Evolutionary conservation across 2,329 filamentous ascomycete genomes (phyloP).

Genomic region (Alternaria panax): DNA sequence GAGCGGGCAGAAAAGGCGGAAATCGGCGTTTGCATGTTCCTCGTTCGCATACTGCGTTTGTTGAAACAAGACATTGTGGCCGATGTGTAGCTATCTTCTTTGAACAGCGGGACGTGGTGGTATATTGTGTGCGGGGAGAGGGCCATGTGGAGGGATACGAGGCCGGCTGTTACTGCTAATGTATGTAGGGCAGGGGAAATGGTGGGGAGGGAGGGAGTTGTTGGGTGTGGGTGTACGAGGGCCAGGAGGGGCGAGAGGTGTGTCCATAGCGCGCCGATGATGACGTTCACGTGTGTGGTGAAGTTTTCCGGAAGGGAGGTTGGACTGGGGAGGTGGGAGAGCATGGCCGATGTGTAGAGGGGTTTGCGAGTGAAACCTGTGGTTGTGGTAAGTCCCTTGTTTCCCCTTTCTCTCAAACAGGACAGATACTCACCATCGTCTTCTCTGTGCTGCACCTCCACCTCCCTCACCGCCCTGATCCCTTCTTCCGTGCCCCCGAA

Average conservation of each 20-base stretch:
- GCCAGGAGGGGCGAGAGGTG: slow-evolving; percentile 33
- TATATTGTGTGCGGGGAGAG: slow-evolving; percentile 38
- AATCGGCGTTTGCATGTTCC: slow-evolving; percentile 4
- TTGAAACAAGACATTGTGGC: slow-evolving; percentile 36
- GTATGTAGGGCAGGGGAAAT: slow-evolving; percentile 13
- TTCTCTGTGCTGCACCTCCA: slow-evolving; percentile 19
- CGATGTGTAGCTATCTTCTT: slow-evolving; percentile 32
- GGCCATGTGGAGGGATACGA: slow-evolving; percentile 37
- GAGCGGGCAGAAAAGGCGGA: neutral
- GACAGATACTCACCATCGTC: slow-evolving; percentile 34
- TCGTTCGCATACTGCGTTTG: slow-evolving; percentile 8
- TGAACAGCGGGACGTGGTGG: slow-evolving; percentile 33
- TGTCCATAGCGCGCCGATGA: slow-evolving; percentile 23
- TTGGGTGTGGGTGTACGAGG: slow-evolving; percentile 3
- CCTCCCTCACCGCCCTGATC: neutral
- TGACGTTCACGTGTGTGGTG: slow-evolving; percentile 26
- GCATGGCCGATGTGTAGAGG: slow-evolving; percentile 19
- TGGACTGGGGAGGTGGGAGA: neutral
- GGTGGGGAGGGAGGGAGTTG: neutral
- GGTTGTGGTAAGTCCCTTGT: neutral
- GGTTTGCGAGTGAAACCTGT: slow-evolving; percentile 33
- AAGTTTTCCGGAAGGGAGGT: slow-evolving; percentile 31
- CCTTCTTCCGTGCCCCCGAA: slow-evolving; percentile 29
- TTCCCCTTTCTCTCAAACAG: slow-evolving; percentile 36
- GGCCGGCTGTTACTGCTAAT: slow-evolving; percentile 22